A percentile compares a stretch with the other conserved stretches of the same genome.
These are phyloP conservation scores for Monilinia fructigena DNA, from an alignment of 2,329 filamentous ascomycete species.

Conservation along the genomic window DNA sequence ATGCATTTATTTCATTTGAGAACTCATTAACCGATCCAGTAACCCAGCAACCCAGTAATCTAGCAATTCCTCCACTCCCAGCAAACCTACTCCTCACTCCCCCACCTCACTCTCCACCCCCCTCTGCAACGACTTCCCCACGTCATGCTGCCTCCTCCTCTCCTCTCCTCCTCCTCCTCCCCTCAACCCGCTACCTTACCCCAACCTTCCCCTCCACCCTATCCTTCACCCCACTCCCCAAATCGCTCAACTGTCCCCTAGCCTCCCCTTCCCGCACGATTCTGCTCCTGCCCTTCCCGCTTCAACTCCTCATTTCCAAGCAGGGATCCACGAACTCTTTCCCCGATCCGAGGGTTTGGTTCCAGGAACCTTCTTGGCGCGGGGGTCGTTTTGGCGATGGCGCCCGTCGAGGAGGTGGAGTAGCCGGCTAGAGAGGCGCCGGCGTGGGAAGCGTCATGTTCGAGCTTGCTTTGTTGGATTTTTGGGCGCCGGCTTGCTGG, in stretches of 20 bases:
- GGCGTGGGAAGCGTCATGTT: slow-evolving; percentile 73
- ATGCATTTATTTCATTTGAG: too few relatives aligned
- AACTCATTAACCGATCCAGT: too few relatives aligned
- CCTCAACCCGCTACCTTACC: slow-evolving; percentile 67
- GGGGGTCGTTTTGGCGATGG: slow-evolving; percentile 71
- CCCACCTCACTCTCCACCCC: slow-evolving; percentile 78
- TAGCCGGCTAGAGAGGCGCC: slow-evolving; percentile 71
- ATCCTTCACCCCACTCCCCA: slow-evolving; percentile 63
- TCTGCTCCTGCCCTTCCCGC: slow-evolving; percentile 72
- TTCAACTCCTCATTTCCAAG: slow-evolving; percentile 77
- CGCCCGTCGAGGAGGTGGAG: slow-evolving; percentile 67
- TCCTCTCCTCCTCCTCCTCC: slow-evolving; percentile 70
- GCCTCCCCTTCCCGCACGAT: slow-evolving; percentile 80
- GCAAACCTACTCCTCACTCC: slow-evolving; percentile 47
- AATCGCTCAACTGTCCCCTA: slow-evolving; percentile 75
- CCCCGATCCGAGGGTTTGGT: slow-evolving; percentile 83
- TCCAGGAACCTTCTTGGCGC: slow-evolving; percentile 71
- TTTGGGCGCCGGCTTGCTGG: slow-evolving; percentile 39
- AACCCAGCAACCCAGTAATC: too few relatives aligned
- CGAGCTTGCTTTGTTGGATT: slow-evolving; percentile 65
- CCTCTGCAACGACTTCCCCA: slow-evolving; percentile 80
- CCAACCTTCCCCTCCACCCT: slow-evolving; percentile 72
- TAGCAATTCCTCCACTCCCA: not conserved
- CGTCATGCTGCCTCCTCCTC: slow-evolving; percentile 68
- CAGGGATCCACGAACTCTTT: slow-evolving; percentile 76